phyloP scores from a whole-genome alignment of 2,329 filamentous ascomycete genomes.

The Claviceps sp. region DNA sequence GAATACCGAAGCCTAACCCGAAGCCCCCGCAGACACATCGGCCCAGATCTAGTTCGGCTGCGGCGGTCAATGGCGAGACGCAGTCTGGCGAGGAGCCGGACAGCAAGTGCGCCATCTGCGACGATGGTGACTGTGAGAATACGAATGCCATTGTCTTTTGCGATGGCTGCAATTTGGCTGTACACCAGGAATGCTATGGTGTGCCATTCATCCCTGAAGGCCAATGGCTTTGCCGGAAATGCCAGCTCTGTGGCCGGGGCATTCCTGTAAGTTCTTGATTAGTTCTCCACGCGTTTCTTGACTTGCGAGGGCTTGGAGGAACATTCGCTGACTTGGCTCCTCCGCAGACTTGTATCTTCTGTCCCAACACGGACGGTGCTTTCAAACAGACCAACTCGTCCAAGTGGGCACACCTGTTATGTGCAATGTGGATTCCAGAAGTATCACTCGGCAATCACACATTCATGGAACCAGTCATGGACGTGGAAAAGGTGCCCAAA shows the following conservation, averaged over 20 bases:
- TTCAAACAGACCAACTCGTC: constrained; percentile 97
- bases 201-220: constrained; percentile 98
- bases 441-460: constrained; percentile 90
- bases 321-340: background rate
- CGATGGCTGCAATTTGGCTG: constrained; percentile 91
- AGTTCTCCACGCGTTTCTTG: no score
- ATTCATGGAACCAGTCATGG: constrained; percentile 96
- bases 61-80: constrained; percentile 87
- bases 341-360: constrained; percentile 81
- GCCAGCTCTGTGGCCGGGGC: constrained; percentile 84
- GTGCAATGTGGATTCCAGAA: constrained; percentile 97
- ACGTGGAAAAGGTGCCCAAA: constrained; percentile 93
- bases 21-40: constrained; percentile 92
- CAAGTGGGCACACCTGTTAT: constrained; percentile 93
- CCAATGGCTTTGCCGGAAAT: constrained; percentile 95
- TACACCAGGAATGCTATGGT: constrained; percentile 97
- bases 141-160: constrained; percentile 99
- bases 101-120: constrained; percentile 93
- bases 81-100: constrained; percentile 80
- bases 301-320: no score
- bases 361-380: constrained; percentile 90
- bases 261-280: constrained; percentile 49
- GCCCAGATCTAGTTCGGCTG: constrained; percentile 83
- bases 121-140: constrained; percentile 98
- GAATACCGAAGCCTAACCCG: constrained; percentile 92